A percentile compares a stretch with the other conserved stretches of the same genome.
These are phyloP conservation scores for Anethum foeniculum DNA, from an alignment of 140 eudicot genomes.

Conservation along the genomic window DNA sequence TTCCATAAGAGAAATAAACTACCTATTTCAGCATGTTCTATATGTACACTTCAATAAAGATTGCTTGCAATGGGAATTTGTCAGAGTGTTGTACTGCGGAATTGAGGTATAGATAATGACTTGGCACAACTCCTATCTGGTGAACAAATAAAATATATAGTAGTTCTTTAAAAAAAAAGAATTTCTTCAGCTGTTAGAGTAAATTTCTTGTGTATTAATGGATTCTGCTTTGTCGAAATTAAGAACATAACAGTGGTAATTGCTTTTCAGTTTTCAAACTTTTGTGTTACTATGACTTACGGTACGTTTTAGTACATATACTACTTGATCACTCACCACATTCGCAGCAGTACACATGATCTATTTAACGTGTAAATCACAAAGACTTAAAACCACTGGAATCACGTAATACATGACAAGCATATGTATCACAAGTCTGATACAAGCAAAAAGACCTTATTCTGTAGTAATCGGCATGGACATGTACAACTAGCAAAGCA, in stretches of 20 bases:
- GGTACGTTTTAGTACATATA: background rate
- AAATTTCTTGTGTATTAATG: background rate
- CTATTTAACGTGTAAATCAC: too few species aligned
- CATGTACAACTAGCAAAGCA: conserved; percentile 17
- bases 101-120: background rate
- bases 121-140: background rate
- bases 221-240: background rate
- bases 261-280: conserved; percentile 1
- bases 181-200: background rate
- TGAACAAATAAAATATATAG: background rate
- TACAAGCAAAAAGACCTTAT: conserved; percentile 3
- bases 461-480: background rate
- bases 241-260: background rate
- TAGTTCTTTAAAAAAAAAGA: background rate
- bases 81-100: background rate
- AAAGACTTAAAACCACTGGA: background rate
- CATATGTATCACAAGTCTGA: conserved; percentile 18
- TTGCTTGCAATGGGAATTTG: background rate
- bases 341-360: background rate
- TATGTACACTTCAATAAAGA: background rate
- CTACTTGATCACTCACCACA: background rate
- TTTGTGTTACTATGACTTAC: background rate
- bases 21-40: background rate
- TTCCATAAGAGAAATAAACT: background rate
- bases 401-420: background rate